A percentile compares a stretch with the other conserved stretches of the same genome.
These are phyloP conservation scores for Hypoxylon sp. DNA, from an alignment of 2,329 filamentous ascomycete species.

Conservation along the genomic window DNA sequence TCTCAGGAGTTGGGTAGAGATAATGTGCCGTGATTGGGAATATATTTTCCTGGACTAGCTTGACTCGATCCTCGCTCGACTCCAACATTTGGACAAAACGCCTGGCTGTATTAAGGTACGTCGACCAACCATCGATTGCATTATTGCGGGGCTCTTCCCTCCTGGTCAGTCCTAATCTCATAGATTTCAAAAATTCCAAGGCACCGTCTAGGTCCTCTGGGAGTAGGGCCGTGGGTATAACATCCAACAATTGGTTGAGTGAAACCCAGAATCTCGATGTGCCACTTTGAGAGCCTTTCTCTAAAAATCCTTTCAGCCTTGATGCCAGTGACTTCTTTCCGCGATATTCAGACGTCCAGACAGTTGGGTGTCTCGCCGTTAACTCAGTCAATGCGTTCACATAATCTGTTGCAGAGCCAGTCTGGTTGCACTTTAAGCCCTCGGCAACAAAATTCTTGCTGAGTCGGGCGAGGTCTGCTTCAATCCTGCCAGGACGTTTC, in stretches of 20 bases:
- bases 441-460: slow-evolving; percentile 77
- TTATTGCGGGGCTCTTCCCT: slow-evolving; percentile 82
- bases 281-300: slow-evolving; percentile 87
- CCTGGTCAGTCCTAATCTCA: slow-evolving; percentile 78
- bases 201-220: slow-evolving; percentile 68
- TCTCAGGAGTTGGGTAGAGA: slow-evolving; percentile 62
- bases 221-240: slow-evolving; percentile 69
- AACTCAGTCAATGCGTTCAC: slow-evolving; percentile 76
- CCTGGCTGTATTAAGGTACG: slow-evolving; percentile 77
- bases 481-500: slow-evolving; percentile 62
- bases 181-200: slow-evolving; percentile 73
- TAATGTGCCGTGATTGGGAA: slow-evolving; percentile 70
- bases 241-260: slow-evolving; percentile 73
- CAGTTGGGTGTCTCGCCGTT: slow-evolving; percentile 73
- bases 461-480: slow-evolving; percentile 65
- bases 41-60: slow-evolving; percentile 65
- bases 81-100: slow-evolving; percentile 65
- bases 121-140: slow-evolving; percentile 77
- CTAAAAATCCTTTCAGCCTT: slow-evolving; percentile 79
- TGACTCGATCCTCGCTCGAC: slow-evolving; percentile 60
- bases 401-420: slow-evolving; percentile 80
- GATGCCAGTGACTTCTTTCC: slow-evolving; percentile 68
- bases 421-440: slow-evolving; percentile 79
- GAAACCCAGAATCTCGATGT: slow-evolving; percentile 80
- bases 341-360: slow-evolving; percentile 77